These are phyloP conservation scores for Boletus eberwhitei DNA, from an alignment of 768 basidiomycete genomes.

Conservation along the genomic window DNA sequence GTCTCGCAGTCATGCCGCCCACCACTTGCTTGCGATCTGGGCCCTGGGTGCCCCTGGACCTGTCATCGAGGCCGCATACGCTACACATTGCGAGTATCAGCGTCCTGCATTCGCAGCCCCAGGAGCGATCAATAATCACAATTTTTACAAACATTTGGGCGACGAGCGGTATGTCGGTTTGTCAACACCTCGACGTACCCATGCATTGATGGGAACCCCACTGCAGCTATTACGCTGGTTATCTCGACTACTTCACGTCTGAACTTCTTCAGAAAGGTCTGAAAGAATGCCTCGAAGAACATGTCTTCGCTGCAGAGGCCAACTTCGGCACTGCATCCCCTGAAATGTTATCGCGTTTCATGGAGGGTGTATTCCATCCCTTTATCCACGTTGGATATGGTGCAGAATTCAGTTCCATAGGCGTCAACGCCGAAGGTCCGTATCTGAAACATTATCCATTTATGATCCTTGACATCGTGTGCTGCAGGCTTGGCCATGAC, in stretches of 20 bases:
- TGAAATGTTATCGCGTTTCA: conserved; percentile 54
- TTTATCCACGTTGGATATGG: conserved; percentile 64
- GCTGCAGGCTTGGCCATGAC: conserved; percentile 53
- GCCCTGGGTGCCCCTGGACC: conserved; percentile 50
- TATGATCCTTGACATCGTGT: conserved; percentile 22
- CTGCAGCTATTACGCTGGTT: conserved; percentile 55
- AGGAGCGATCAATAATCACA: conserved; percentile 29
- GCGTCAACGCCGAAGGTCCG: conserved; percentile 60
- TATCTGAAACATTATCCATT: conserved; percentile 33
- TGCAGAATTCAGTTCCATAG: conserved; percentile 57
- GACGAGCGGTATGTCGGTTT: conserved; percentile 44
- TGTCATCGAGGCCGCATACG: conserved; percentile 42
- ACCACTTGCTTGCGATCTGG: conserved; percentile 58
- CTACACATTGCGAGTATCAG: conserved; percentile 38
- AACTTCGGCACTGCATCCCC: conserved; percentile 35
- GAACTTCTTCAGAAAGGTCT: conserved; percentile 42
- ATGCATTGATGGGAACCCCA: neutral
- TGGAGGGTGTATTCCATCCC: conserved; percentile 59
- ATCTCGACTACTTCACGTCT: conserved; percentile 53
- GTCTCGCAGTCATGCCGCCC: conserved; percentile 48
- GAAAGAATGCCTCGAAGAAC: conserved; percentile 47
- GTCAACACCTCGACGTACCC: neutral
- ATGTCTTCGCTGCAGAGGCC: conserved; percentile 48
- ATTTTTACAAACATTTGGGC: conserved; percentile 54
- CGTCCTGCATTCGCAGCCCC: conserved; percentile 34